Conservation (phyloP, 2,329 filamentous ascomycete species). For the Catunica adiposa region DNA sequence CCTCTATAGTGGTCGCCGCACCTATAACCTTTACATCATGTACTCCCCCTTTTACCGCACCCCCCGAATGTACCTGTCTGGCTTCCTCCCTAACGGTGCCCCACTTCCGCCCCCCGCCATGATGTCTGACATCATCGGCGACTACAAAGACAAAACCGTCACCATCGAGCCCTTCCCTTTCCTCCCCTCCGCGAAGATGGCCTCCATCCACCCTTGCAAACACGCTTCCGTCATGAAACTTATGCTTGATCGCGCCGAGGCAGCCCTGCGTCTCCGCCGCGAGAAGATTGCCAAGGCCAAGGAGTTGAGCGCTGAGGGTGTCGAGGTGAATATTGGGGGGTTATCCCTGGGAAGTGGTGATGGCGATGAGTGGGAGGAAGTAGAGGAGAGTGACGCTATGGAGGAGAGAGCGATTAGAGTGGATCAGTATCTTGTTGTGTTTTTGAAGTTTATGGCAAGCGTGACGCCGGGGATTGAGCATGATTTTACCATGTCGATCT, state of each 20-base stretch:
- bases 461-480: conserved; percentile 96
- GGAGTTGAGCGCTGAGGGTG: conserved; percentile 44
- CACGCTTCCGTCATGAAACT: conserved; percentile 98
- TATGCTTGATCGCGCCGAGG: conserved; percentile 84
- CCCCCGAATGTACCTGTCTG: conserved; percentile 84
- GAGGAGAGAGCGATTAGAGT: conserved; percentile 70
- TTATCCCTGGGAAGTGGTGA: conserved; percentile 16
- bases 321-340: conserved; percentile 53
- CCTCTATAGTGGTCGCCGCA: conserved; percentile 54
- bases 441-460: conserved; percentile 73
- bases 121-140: conserved; percentile 94
- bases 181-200: conserved; percentile 86
- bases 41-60: conserved; percentile 96
- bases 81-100: conserved; percentile 64
- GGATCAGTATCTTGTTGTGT: conserved; percentile 79
- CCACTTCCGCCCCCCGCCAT: conserved; percentile 69
- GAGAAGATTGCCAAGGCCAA: conserved; percentile 39
- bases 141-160: conserved; percentile 97
- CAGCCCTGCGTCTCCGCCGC: conserved; percentile 72
- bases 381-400: conserved; percentile 42
- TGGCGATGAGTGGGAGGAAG: conserved; percentile 49
- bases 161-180: conserved; percentile 96
- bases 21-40: conserved; percentile 97
- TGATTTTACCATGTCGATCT: conserved; percentile 93
- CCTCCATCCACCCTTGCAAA: conserved; percentile 90